Conservation (phyloP, 306 rosid genomes). For the Amphicarpaea edgeworthii region DNA sequence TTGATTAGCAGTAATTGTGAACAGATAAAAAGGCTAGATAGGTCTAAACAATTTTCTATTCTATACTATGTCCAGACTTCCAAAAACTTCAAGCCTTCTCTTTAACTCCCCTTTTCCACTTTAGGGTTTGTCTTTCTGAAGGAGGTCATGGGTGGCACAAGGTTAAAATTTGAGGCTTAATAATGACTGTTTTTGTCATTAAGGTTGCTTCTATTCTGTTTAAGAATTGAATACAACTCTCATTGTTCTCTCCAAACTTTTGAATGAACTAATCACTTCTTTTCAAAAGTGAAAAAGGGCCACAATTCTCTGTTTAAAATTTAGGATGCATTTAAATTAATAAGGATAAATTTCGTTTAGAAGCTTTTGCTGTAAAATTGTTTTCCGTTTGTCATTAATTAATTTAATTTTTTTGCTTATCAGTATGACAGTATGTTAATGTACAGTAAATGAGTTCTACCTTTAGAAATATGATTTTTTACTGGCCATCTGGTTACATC, state of each 20-base stretch:
- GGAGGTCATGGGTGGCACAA: background rate
- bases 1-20: conserved; percentile 10
- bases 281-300: background rate
- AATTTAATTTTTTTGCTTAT: conserved; percentile 3
- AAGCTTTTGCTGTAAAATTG: conserved; percentile 1
- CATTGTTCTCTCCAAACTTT: conserved; percentile 21
- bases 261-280: conserved; percentile 1
- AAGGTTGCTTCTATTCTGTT: conserved; percentile 5
- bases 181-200: conserved; percentile 1
- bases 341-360: background rate
- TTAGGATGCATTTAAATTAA: background rate
- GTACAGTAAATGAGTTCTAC: background rate
- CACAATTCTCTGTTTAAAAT: background rate
- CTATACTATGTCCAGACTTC: background rate
- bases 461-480: conserved; percentile 18
- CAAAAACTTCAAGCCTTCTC: conserved; percentile 14
- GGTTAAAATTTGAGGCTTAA: background rate
- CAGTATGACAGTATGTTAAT: background rate
- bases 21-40: background rate
- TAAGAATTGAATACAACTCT: conserved; percentile 18
- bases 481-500: conserved; percentile 6
- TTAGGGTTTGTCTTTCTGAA: background rate
- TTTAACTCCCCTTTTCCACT: background rate
- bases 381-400: background rate
- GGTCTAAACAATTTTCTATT: background rate